A percentile compares a stretch with the other conserved stretches of the same genome.
These are phyloP conservation scores for Aethionema arabicum DNA, from an alignment of 345 rosid species.

Conservation along the genomic window DNA sequence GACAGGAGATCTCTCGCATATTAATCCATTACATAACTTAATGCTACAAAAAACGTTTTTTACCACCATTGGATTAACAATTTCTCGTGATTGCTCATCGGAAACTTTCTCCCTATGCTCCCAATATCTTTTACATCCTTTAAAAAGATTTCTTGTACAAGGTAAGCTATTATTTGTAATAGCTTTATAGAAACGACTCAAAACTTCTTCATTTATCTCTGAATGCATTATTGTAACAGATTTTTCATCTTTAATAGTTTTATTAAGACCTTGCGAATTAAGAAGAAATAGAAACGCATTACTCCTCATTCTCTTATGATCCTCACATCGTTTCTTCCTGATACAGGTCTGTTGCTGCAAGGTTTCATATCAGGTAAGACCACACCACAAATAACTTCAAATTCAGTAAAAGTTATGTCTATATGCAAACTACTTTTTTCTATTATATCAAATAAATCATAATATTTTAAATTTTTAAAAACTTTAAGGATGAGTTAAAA, in stretches of 20 bases:
- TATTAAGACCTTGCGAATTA: slow-evolving; percentile 27
- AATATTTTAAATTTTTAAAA: too few relatives aligned
- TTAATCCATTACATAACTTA: slow-evolving; percentile 25
- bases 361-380: slow-evolving; percentile 46
- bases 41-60: slow-evolving; percentile 33
- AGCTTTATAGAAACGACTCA: slow-evolving; percentile 46
- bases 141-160: slow-evolving; percentile 44
- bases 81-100: neutral
- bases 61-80: neutral
- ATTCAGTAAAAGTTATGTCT: slow-evolving; percentile 17
- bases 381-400: slow-evolving; percentile 47
- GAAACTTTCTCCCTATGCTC: slow-evolving; percentile 46
- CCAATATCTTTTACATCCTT: slow-evolving; percentile 56
- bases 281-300: slow-evolving; percentile 34
- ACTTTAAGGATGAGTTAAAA: too few relatives aligned
- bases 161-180: slow-evolving; percentile 43
- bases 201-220: neutral
- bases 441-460: too few relatives aligned
- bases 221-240: neutral
- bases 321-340: slow-evolving; percentile 64
- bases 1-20: slow-evolving; percentile 34
- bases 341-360: slow-evolving; percentile 46
- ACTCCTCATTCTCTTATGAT: slow-evolving; percentile 65
- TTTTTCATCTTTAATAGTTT: slow-evolving; percentile 19
- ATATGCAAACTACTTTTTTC: too few relatives aligned